phyloP scores from a whole-genome alignment of 2,329 filamentous ascomycete species.

The Fusarium devonianum region DNA sequence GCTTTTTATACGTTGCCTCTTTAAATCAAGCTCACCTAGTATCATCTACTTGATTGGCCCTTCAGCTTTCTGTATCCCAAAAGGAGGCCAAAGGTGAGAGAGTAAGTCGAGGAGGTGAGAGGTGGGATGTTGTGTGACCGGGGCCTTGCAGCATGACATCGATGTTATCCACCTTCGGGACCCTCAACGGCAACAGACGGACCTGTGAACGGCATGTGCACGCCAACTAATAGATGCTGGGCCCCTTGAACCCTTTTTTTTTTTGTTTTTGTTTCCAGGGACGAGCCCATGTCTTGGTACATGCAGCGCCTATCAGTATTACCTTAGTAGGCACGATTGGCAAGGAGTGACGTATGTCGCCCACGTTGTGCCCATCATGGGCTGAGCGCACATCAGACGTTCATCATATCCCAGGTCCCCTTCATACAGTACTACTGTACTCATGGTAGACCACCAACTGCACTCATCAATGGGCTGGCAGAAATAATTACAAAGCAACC shows the following conservation, averaged over 20 bases:
- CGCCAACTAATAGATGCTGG: neutral
- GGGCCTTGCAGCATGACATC: neutral
- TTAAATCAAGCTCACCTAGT: neutral
- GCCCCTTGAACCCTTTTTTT: no score
- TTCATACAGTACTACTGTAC: neutral
- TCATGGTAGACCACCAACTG: conserved; percentile 14
- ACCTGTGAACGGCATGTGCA: no score
- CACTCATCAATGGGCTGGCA: neutral
- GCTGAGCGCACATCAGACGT: conserved; percentile 19
- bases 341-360: conserved; percentile 27
- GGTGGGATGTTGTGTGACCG: neutral
- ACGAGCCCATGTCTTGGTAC: neutral
- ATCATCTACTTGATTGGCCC: neutral
- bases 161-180: neutral
- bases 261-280: no score
- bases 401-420: conserved; percentile 4
- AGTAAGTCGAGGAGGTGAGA: neutral
- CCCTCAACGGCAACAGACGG: neutral
- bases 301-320: conserved; percentile 7
- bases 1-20: no score
- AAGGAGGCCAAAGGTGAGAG: no score
- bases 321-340: conserved; percentile 2
- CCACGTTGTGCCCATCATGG: conserved; percentile 23
- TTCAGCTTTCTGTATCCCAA: neutral
- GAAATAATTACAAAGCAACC: conserved; percentile 8